Percentiles rank a stretch among this genome's conserved stretches.
Conservation (phyloP, 345 rosid genomes). For the Heritiera littoralis region DNA sequence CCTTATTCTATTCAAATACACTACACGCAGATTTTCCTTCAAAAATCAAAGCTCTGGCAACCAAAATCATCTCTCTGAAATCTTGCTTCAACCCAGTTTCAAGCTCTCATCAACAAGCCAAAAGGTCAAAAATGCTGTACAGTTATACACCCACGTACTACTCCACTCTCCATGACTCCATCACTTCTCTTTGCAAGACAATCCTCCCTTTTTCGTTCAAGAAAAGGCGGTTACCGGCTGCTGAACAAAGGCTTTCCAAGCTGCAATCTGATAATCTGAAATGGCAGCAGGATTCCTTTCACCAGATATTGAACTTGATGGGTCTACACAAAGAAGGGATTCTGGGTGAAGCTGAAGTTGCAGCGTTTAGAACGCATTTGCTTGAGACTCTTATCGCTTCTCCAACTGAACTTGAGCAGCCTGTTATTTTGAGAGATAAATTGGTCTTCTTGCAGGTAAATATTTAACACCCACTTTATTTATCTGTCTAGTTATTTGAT, state of each 20-base stretch:
- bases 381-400: constrained; percentile 62
- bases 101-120: constrained; percentile 3
- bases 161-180: constrained; percentile 72
- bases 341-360: constrained; percentile 51
- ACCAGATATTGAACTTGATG: constrained; percentile 69
- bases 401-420: constrained; percentile 53
- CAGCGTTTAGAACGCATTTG: constrained; percentile 57
- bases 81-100: constrained; percentile 20
- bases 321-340: constrained; percentile 74
- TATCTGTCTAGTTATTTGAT: background rate
- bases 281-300: constrained; percentile 85
- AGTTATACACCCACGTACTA: constrained; percentile 73
- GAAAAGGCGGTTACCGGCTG: constrained; percentile 50
- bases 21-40: background rate
- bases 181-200: constrained; percentile 75
- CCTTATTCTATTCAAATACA: background rate
- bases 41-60: constrained; percentile 33
- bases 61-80: constrained; percentile 13
- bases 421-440: constrained; percentile 56
- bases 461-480: background rate
- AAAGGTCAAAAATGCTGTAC: constrained; percentile 50
- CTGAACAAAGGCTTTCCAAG: constrained; percentile 57
- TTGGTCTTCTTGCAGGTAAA: constrained; percentile 72
- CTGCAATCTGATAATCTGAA: constrained; percentile 73
- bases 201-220: constrained; percentile 71